These are phyloP conservation scores for Tricholoma flavovirens DNA, from an alignment of 768 basidiomycete genomes.

Conservation along the genomic window DNA sequence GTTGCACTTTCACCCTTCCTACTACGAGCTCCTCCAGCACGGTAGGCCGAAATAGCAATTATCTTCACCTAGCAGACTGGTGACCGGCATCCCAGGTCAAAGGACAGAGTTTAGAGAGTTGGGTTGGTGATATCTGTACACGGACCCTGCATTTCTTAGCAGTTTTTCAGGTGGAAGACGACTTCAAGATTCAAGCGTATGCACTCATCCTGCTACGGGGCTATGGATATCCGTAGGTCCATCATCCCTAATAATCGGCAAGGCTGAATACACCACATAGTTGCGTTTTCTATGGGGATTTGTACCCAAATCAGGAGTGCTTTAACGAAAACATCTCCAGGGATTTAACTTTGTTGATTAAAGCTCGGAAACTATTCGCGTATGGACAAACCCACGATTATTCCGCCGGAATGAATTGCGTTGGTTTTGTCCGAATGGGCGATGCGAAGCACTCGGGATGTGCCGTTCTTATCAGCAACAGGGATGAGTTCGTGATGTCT, in stretches of 20 bases:
- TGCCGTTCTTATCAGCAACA: slow-evolving; percentile 67
- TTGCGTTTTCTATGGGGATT: slow-evolving; percentile 84
- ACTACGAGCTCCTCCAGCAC: slow-evolving; percentile 39
- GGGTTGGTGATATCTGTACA: slow-evolving; percentile 42
- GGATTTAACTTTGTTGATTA: slow-evolving; percentile 50
- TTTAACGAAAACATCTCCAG: slow-evolving; percentile 48
- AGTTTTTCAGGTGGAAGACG: slow-evolving; percentile 47
- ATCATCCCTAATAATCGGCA: not conserved
- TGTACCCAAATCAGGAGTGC: slow-evolving; percentile 68
- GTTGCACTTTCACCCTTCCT: not conserved
- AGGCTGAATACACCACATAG: slow-evolving; percentile 29
- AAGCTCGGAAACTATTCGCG: slow-evolving; percentile 59
- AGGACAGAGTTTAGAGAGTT: slow-evolving; percentile 78
- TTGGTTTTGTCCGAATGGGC: slow-evolving; percentile 74
- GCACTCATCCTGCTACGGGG: slow-evolving; percentile 69
- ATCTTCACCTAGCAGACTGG: too few species aligned
- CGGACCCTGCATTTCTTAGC: not conserved
- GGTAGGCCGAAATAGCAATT: slow-evolving; percentile 32
- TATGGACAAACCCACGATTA: slow-evolving; percentile 64
- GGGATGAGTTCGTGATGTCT: slow-evolving; percentile 28
- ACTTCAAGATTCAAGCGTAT: slow-evolving; percentile 81
- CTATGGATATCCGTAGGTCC: slow-evolving; percentile 66
- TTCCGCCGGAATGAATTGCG: slow-evolving; percentile 50
- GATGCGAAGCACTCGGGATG: slow-evolving; percentile 52
- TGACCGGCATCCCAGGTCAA: slow-evolving; percentile 29